Evolutionary conservation across 768 basidiomycete genomes (phyloP), one percentile per base, ranked within the genome.

Genomic region (Fistulinella prunicolor): DNA sequence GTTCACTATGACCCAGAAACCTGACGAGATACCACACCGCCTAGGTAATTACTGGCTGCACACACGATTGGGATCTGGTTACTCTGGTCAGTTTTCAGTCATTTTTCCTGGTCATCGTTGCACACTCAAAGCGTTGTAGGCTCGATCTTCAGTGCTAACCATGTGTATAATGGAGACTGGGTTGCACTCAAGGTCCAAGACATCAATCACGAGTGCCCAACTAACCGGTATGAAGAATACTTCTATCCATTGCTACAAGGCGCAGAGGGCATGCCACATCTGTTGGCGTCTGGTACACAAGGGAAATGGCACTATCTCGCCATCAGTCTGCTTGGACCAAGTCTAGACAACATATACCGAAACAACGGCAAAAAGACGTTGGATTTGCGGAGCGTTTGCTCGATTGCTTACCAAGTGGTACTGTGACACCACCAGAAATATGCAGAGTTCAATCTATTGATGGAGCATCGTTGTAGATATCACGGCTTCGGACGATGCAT

Each of bases 391-490:
- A 86, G 81, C 42, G 83, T 85, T 34, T 88, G 85, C 55, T 78
- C 79, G 35, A 80, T 89, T 51, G 87, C 86, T 9, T 81, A 87
- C 60, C 87, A 90, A 75, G 67, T 87, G 68, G 87, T 89, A 68
- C 80, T 66, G 22, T 39, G 32, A 29, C 45, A 22, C 20, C 32
- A 55, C 9, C 17, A 20, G 34, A 17, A 32, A 16, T 45, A 20
- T 14, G 30, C 35, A 43, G 30, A 37, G 14, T 44, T 22, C 21
- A 21, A 38, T 47, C n/a, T 35, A 48, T 57, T 53, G 39, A 48
- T 50, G 46, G 23, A 24, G 34, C n/a, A 16, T 16, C 28, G 30
- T 41, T 44, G 20, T 60, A 89, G 87, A 88, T 89, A 48, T 61
- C 75, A 45, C 71, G 88, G 30, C 71, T 90, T n/a, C 80, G 83